Base-by-base conservation (phyloP, 495 filamentous ascomycete genomes). In the Acidomyces sp. region DNA sequence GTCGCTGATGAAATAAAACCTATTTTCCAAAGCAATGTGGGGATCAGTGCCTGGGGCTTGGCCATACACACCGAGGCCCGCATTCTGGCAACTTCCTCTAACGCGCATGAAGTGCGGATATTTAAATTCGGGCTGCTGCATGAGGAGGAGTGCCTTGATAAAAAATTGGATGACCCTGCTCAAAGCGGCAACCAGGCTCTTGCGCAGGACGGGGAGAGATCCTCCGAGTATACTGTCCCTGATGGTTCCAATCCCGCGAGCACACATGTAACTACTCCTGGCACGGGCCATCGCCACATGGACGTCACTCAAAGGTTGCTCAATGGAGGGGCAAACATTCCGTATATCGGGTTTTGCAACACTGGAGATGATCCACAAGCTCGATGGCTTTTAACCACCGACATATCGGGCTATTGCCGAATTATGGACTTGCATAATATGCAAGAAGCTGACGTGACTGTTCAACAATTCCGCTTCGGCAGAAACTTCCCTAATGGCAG, bases 21-120 rank as follows among this genome's bases (percentile, higher is more conserved):
- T 0, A 81, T 87, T 55, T 83, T 92, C 41, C 70, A 75, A 50
- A 69, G 79, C 38, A 80, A 79, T 57, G 85, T 95, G 15, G 72
- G 68, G 1, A 60, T 55, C 19, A 87, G 82, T 43, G 88, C 85
- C 3, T 97, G 90, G 90, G 90, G 90, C 0, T 54, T 97, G 25
- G 82, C 88, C 5, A 71, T 90, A 11, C 88, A 96, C 51, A 73
- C 78, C 46, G 65, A 76, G 44, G 77, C 79, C 10, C 70, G 85
- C 2, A 58, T 94, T 26, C 72, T 97, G 38, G 90, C 86, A 0
- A 78, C 88, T 13, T 77, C 78, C 39, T 74, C 81, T 0, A 96
- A 97, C 53, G 70, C 51, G 3, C 45, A 67, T 19, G 61, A 71
- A 21, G 74, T 90, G 34, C 72, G 68, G 3, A 70, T 92, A 12